Evolutionary conservation across 2,329 filamentous ascomycete genomes (phyloP).

Genomic region (Pseudogymnoascus sp.): DNA sequence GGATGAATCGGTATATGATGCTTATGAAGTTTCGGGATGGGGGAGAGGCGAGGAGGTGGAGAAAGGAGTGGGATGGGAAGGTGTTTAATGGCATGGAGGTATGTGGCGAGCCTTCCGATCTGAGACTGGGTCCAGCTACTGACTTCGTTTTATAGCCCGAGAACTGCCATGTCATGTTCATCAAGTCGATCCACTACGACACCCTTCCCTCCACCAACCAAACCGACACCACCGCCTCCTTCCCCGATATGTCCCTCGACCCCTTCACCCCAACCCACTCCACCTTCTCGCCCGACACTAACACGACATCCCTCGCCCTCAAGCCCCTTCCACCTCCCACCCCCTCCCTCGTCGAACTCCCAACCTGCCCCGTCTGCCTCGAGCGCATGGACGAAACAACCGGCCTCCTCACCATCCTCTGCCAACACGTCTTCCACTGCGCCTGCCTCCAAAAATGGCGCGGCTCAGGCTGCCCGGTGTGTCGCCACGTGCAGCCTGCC

Average conservation of each 20-base stretch:
- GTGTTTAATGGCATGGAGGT: constrained; percentile 89
- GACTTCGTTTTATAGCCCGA: constrained; percentile 52
- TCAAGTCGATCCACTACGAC: constrained; percentile 77
- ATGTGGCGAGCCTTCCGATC: constrained; percentile 25
- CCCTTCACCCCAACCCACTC: constrained; percentile 45
- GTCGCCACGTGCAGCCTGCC: constrained; percentile 71
- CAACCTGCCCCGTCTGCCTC: constrained; percentile 91
- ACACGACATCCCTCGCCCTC: constrained; percentile 32
- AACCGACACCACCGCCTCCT: constrained; percentile 40
- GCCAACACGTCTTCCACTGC: constrained; percentile 96
- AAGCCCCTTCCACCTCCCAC: constrained; percentile 60
- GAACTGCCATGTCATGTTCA: constrained; percentile 89
- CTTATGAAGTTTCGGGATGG: constrained; percentile 84
- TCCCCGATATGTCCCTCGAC: constrained; percentile 55
- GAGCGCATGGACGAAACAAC: constrained; percentile 92
- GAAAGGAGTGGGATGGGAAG: constrained; percentile 82
- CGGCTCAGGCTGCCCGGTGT: constrained; percentile 87
- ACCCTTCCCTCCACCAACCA: constrained; percentile 30
- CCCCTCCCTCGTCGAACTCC: constrained; percentile 78
- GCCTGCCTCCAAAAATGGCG: constrained; percentile 95
- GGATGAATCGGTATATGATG: constrained; percentile 87
- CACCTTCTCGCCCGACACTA: constrained; percentile 12
- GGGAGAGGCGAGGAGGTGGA: constrained; percentile 68
- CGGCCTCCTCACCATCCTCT: constrained; percentile 88
- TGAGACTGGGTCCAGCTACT: constrained; percentile 15